Base-by-base conservation (phyloP, 768 basidiomycete genomes). In the Phlegmacium glaucopus region DNA sequence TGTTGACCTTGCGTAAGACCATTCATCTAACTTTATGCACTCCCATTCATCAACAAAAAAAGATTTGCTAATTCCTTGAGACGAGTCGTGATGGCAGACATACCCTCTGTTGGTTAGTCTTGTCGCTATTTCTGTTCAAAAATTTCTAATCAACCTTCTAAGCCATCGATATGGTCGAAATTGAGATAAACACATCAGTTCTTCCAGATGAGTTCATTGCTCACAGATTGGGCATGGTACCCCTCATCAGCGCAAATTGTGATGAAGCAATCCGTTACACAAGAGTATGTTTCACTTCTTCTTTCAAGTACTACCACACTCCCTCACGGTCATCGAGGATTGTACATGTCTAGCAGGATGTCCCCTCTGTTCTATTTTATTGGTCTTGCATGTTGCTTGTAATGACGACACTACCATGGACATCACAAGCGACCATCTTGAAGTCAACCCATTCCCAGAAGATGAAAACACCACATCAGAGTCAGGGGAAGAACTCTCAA, bases 161-260 rank as follows among this genome's bases (percentile, higher is more conserved):
- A 97, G 96, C 94, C 29, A 98, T 99, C 54, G 96, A 99, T 72
- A 86, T 95, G 69, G 95, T 98, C 9, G 89, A 93, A 66, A 87
- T 98, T 53, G 80, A 87, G 49, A 79, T 78, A 46, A 99, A 99
- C 65, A 93, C 92, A 4, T 84, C 90, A 2, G 94, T 96, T 4
- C 71, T 99, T 16, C 91, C 94, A 2, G 96, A 99, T 68, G 96
- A 99, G 70, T 96, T 94, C 71, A 87, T 99, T 51, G 91, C 94
- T 0, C 96, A 99, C 66, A 82, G 96, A 42, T 75, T 99, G 26
- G 96, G 96, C 17, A 87, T 96, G 82, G 77, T 99, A 25, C 96
- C 96, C 7, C 74, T 99, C 17, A 74, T 86, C 42, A 94, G 91
- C 66, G 74, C 82, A 32, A 90, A 89, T 54, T 94, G 92, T 56